phyloP scores from a whole-genome alignment of 2,329 filamentous ascomycete genomes.

The Xylariaceae sp. region DNA sequence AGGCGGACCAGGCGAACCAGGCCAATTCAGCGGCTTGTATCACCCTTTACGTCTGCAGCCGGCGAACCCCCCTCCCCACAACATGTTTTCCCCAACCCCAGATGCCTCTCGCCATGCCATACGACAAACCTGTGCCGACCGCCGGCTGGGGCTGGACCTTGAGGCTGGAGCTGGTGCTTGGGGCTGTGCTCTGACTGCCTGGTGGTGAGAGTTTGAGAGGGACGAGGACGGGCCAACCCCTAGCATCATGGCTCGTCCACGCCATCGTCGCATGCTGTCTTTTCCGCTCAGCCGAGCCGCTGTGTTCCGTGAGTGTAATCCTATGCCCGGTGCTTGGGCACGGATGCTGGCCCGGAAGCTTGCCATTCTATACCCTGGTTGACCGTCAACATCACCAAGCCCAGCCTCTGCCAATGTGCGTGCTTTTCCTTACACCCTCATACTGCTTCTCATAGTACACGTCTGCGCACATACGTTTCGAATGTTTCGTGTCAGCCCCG shows the following conservation, averaged over 20 bases:
- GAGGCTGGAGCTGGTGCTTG: neutral
- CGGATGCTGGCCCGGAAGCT: constrained; percentile 8
- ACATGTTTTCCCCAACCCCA: neutral
- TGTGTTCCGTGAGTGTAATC: too few species aligned
- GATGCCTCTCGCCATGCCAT: neutral
- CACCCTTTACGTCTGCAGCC: neutral
- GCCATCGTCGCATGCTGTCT: neutral
- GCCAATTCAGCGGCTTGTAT: neutral
- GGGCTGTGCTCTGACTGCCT: neutral
- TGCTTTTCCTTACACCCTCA: constrained; percentile 6
- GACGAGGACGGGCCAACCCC: neutral
- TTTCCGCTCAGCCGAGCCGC: neutral
- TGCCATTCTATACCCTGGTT: constrained; percentile 1
- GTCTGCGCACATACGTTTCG: neutral
- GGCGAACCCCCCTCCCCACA: neutral
- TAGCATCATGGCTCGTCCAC: neutral
- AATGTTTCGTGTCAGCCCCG: constrained; percentile 15
- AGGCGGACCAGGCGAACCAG: neutral
- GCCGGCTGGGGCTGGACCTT: too few species aligned
- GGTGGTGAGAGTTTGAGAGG: neutral
- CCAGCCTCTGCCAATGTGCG: constrained; percentile 9
- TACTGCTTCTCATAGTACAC: too few species aligned
- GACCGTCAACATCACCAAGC: neutral
- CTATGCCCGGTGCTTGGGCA: too few species aligned
- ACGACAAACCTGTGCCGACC: too few species aligned